Evolutionary conservation across 1,139 yeast species (phyloP).

Genomic region (Lodderomyces theae): DNA sequence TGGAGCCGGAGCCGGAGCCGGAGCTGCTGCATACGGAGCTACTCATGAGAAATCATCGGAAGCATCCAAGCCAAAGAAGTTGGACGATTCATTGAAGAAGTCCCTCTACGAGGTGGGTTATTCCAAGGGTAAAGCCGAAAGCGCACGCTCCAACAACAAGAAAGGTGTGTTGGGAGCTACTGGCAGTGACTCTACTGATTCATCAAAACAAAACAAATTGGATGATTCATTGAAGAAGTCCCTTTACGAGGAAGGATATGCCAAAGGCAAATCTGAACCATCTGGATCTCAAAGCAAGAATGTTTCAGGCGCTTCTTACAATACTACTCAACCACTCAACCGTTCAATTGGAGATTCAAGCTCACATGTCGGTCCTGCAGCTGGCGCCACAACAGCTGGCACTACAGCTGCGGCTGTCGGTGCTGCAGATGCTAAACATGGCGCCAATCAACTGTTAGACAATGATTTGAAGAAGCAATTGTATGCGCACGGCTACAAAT

Average conservation of each 20-base stretch:
- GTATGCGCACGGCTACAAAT: constrained; percentile 11
- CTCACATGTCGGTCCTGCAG: constrained; percentile 5
- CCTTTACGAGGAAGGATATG: not conserved
- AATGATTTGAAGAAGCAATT: constrained; percentile 7
- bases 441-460: constrained; percentile 7
- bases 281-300: constrained; percentile 6
- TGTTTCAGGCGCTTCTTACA: constrained; percentile 12
- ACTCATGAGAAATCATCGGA: not conserved
- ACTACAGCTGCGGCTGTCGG: constrained; percentile 12
- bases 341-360: constrained; percentile 4
- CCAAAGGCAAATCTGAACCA: not conserved
- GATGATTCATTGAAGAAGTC: not conserved
- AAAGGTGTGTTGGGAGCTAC: not conserved
- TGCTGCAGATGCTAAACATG: constrained; percentile 11
- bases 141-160: not conserved
- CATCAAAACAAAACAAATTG: not conserved
- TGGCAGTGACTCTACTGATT: not conserved
- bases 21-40: constrained; percentile 2
- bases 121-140: constrained; percentile 5
- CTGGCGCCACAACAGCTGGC: constrained; percentile 12
- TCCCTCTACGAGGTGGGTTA: constrained; percentile 9
- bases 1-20: constrained; percentile 9
- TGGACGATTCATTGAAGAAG: constrained; percentile 5
- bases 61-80: not conserved
- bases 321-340: constrained; percentile 12